A percentile compares a stretch with the other conserved stretches of the same genome.
Evolutionary conservation across 1,284 basidiomycete species (phyloP).

Genomic region (Sparassis latifolia): DNA sequence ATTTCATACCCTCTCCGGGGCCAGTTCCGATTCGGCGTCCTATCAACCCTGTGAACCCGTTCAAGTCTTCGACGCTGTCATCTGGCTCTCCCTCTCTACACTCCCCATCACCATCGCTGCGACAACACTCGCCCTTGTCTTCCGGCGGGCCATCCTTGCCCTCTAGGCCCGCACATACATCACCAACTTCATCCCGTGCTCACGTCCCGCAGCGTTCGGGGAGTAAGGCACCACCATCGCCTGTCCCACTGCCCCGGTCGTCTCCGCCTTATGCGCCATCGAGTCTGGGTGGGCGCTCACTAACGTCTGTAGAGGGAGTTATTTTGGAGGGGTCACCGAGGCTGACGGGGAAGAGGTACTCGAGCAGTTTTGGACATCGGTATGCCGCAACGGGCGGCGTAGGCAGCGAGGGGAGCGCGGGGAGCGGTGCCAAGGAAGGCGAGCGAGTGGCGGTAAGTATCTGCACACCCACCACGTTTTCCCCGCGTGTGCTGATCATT

Average conservation of each 20-base stretch:
- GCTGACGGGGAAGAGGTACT: constrained; percentile 32
- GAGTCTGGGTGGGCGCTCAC: constrained; percentile 38
- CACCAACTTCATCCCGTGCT: constrained; percentile 34
- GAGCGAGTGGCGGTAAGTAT: constrained; percentile 28
- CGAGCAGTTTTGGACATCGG: constrained; percentile 67
- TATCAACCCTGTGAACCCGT: constrained; percentile 50
- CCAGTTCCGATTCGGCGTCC: constrained; percentile 47
- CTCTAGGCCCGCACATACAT: constrained; percentile 28
- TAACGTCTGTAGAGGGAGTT: constrained; percentile 26
- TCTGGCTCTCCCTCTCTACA: constrained; percentile 45
- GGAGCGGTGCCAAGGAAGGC: constrained; percentile 30
- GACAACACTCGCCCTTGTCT: constrained; percentile 37
- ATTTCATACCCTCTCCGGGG: constrained; percentile 30
- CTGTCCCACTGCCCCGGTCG: constrained; percentile 29
- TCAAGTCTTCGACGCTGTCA: constrained; percentile 64
- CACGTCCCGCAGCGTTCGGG: background rate
- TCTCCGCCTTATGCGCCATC: constrained; percentile 43
- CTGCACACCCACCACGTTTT: background rate
- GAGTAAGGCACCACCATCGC: constrained; percentile 7
- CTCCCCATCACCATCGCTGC: constrained; percentile 40
- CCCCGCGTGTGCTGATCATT: constrained; percentile 3
- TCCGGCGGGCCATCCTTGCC: constrained; percentile 27
- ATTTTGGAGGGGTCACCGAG: constrained; percentile 11
- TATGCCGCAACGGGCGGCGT: constrained; percentile 38
- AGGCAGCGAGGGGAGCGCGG: constrained; percentile 35